Evolutionary conservation across 2,329 filamentous ascomycete species (phyloP).

Genomic region (Monilinia aucupariae): DNA sequence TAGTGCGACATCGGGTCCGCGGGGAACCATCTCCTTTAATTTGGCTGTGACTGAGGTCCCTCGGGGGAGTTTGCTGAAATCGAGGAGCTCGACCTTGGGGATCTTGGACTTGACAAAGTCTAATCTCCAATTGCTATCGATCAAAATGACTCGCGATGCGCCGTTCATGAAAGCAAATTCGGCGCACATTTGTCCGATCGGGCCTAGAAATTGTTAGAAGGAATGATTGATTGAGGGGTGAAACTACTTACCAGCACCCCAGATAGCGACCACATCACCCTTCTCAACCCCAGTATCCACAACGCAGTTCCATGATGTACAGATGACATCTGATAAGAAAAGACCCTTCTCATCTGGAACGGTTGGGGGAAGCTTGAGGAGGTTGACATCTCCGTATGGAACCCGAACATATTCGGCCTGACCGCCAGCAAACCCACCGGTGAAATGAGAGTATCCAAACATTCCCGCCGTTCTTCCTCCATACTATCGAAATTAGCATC

Average conservation of each 20-base stretch:
- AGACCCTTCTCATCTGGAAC: constrained; percentile 78
- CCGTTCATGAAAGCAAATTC: constrained; percentile 71
- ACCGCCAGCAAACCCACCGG: constrained; percentile 79
- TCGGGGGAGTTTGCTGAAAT: constrained; percentile 57
- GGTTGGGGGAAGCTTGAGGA: constrained; percentile 70
- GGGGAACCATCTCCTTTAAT: constrained; percentile 67
- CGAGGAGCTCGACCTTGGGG: constrained; percentile 60
- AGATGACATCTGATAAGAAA: constrained; percentile 74
- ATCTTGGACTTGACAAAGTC: constrained; percentile 61
- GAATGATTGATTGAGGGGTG: background rate
- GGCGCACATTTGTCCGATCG: constrained; percentile 78
- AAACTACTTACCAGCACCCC: constrained; percentile 54
- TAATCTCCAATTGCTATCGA: constrained; percentile 68
- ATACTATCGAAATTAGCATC: constrained; percentile 42
- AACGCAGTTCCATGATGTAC: constrained; percentile 75
- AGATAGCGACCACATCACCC: constrained; percentile 73
- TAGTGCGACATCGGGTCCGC: constrained; percentile 69
- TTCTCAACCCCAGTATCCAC: constrained; percentile 78
- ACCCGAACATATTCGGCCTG: constrained; percentile 85
- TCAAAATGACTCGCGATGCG: constrained; percentile 69
- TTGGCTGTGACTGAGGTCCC: constrained; percentile 64
- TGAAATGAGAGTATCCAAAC: constrained; percentile 72
- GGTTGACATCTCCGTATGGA: constrained; percentile 73
- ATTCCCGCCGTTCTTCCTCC: constrained; percentile 70
- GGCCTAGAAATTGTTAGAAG: constrained; percentile 39